These are phyloP conservation scores for Diaporthe citrichinensis DNA, from an alignment of 2,329 filamentous ascomycete species.

Conservation along the genomic window DNA sequence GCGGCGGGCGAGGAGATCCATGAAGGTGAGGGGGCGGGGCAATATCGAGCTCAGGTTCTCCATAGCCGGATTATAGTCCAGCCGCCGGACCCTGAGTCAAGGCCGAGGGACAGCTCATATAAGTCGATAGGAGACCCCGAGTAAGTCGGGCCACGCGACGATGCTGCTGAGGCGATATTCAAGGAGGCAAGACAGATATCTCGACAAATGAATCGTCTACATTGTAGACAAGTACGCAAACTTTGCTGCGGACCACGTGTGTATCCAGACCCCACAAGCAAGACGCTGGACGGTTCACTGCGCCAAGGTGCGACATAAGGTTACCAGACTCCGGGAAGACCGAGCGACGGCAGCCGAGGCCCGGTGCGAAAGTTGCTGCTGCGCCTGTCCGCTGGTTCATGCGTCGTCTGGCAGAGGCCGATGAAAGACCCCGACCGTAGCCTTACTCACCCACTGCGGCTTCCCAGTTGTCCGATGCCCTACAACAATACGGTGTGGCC, in stretches of 20 bases:
- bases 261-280: neutral
- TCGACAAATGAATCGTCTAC: neutral
- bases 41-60: slow-evolving; percentile 12
- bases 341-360: slow-evolving; percentile 18
- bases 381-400: neutral
- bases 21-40: slow-evolving; percentile 33
- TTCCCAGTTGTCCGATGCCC: neutral
- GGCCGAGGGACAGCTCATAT: slow-evolving; percentile 1
- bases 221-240: neutral
- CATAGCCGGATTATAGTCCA: slow-evolving; percentile 30
- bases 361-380: neutral
- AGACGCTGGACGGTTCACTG: neutral
- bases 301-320: neutral
- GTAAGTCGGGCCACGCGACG: neutral
- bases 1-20: slow-evolving; percentile 18
- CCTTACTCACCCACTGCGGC: too few species aligned
- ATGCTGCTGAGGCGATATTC: neutral
- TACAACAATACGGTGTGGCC: neutral
- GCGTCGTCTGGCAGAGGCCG: neutral
- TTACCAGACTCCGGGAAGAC: slow-evolving; percentile 11
- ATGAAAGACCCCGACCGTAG: neutral
- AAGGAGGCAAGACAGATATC: neutral
- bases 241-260: neutral
- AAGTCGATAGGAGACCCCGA: slow-evolving; percentile 12
- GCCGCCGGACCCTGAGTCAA: slow-evolving; percentile 22